Base-by-base conservation (phyloP, 2,329 filamentous ascomycete species). In the Trichophyton equinum region DNA sequence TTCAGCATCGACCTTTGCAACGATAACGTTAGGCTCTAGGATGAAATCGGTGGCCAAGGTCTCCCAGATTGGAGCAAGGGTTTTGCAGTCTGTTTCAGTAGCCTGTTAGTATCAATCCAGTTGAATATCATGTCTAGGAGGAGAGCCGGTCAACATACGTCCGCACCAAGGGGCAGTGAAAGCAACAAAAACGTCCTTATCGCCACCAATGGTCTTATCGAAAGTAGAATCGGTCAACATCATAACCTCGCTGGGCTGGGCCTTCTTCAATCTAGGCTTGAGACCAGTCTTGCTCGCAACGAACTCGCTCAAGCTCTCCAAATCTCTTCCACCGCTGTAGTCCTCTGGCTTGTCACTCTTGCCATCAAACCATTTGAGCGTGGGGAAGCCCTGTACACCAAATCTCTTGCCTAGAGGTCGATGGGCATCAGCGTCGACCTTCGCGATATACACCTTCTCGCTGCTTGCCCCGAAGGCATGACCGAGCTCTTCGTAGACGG, bases 101-200 rank as follows among this genome's bases (percentile, higher is more conserved):
- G 3, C 18, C 13, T 18, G 27, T 55, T 55, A 55, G 51, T 15
- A 55, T 42, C 59, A 47, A 38, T n/a, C 18, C 9, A 30, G n/a
- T n/a, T 25, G 7, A 11, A 20, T 40, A 25, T 33, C 4, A n/a
- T 59, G 9, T 15, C 20, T 36, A 30, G 8, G 30, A 59, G 61
- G 58, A 56, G 62, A 30, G 40, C 20, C 67, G 27, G 27, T 7
- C 27, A 30, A 88, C 91, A 77, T 84, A 97, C 94, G 92, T 75
- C 92, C 92, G 77, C 94, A 99, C 94, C 92, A 97, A 59, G 94
- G 91, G 59, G 94, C 92, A 68, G 95, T 99, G 76, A 99, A 99
- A 53, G 95, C 91, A 72, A 99, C 91, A 60, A 99, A 76, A 20
- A 95, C 89, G 75, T 95, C 81, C 82, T 95, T 91, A 65, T 95